Evolutionary conservation across 345 rosid genomes (phyloP).

Genomic region (Zanthoxylum bungeanum): DNA sequence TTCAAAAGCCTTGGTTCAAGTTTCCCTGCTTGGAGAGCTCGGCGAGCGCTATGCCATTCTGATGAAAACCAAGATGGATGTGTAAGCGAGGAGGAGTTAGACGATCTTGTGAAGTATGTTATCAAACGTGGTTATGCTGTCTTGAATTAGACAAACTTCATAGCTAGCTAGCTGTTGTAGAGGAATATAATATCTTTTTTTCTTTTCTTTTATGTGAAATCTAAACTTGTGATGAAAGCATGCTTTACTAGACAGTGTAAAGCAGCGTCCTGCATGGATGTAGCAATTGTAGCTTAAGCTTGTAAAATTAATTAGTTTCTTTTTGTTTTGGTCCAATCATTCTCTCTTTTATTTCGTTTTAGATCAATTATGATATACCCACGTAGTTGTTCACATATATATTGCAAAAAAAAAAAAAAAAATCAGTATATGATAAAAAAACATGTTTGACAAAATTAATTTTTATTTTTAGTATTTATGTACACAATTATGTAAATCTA

Average conservation of each 20-base stretch:
- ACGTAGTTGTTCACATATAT: too few relatives aligned
- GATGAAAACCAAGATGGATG: conserved; percentile 17
- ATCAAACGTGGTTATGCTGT: not conserved
- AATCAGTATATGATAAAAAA: too few relatives aligned
- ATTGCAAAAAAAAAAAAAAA: too few relatives aligned
- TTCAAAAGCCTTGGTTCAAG: conserved; percentile 13
- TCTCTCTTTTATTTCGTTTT: too few relatives aligned
- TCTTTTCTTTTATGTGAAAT: too few relatives aligned
- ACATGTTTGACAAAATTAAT: too few relatives aligned
- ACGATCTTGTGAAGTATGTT: conserved; percentile 13
- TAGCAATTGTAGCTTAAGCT: not conserved
- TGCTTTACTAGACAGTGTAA: not conserved
- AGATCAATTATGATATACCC: too few relatives aligned
- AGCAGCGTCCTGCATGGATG: not conserved
- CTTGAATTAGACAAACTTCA: not conserved
- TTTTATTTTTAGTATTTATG: too few relatives aligned
- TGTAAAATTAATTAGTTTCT: too few relatives aligned
- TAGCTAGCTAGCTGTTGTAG: not conserved
- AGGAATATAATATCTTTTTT: too few relatives aligned
- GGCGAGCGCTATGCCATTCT: conserved; percentile 11
- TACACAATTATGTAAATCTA: too few relatives aligned
- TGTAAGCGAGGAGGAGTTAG: conserved; percentile 1
- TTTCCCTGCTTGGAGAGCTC: conserved; percentile 9
- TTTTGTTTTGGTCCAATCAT: too few relatives aligned
- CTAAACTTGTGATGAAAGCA: not conserved